These are phyloP conservation scores for Draba incana DNA, from an alignment of 345 rosid genomes.

Conservation along the genomic window DNA sequence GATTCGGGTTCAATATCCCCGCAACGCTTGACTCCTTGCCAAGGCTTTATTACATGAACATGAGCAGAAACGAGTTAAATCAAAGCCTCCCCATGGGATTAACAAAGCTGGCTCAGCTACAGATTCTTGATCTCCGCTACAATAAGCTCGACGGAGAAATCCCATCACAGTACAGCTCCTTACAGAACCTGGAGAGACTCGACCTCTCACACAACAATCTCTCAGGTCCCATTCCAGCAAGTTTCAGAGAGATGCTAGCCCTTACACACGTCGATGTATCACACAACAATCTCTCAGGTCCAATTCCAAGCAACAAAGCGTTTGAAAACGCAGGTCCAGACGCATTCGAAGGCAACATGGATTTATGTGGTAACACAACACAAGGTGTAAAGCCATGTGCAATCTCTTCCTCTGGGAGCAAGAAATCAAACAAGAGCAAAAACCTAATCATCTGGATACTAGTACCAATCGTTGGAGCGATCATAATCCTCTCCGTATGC, in stretches of 20 bases:
- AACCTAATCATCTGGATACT: constrained; percentile 35
- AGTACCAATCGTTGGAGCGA: constrained; percentile 37
- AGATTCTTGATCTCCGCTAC: constrained; percentile 45
- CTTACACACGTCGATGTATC: constrained; percentile 42
- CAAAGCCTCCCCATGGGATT: constrained; percentile 40
- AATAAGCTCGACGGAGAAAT: constrained; percentile 46
- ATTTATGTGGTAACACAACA: constrained; percentile 42
- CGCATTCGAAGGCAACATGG: constrained; percentile 44
- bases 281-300: constrained; percentile 47
- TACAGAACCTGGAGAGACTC: constrained; percentile 36
- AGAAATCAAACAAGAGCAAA: constrained; percentile 33
- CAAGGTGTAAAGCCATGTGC: constrained; percentile 42
- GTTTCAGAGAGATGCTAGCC: constrained; percentile 23
- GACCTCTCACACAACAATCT: constrained; percentile 49
- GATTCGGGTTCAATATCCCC: constrained; percentile 33
- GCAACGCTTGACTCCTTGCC: constrained; percentile 23
- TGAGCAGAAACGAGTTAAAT: constrained; percentile 41
- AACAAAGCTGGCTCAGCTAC: constrained; percentile 36
- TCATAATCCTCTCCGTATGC: constrained; percentile 33
- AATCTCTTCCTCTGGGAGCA: neutral
- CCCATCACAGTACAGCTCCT: constrained; percentile 30
- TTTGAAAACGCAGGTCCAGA: constrained; percentile 36
- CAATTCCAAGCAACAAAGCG: constrained; percentile 44
- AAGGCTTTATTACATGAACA: constrained; percentile 39
- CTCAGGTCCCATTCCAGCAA: constrained; percentile 43